Conservation (phyloP, 2,329 filamentous ascomycete genomes). For the Cladosporium sp. region DNA sequence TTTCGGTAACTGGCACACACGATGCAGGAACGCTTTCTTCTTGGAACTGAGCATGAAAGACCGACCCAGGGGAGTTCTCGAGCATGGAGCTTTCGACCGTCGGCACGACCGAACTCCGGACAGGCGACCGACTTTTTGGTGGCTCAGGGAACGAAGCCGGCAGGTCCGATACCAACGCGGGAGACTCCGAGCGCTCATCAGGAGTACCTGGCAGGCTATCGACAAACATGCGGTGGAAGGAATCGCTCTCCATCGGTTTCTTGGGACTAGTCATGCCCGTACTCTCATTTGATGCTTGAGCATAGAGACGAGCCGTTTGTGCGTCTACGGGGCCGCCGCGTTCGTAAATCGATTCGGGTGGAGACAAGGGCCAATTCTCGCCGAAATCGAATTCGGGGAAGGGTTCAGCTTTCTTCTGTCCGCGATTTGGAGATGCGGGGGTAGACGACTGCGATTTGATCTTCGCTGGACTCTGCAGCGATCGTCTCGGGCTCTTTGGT, state of each 20-base stretch:
- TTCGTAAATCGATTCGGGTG: not conserved
- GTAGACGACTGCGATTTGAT: not conserved
- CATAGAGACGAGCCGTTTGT: not conserved
- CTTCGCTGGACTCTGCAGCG: not conserved
- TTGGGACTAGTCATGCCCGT: constrained; percentile 11
- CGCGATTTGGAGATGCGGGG: too few species aligned
- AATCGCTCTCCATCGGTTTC: constrained; percentile 24
- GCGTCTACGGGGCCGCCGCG: not conserved
- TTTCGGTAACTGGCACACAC: not conserved
- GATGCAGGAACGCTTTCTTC: not conserved
- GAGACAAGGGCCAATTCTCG: constrained; percentile 2
- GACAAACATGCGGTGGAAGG: constrained; percentile 30
- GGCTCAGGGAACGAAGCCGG: not conserved
- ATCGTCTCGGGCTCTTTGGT: constrained; percentile 2
- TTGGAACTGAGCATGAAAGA: not conserved
- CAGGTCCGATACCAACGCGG: not conserved
- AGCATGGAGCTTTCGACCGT: constrained; percentile 1
- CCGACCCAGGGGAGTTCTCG: not conserved
- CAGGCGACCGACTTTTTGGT: not conserved
- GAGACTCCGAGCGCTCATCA: not conserved
- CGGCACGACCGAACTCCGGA: not conserved
- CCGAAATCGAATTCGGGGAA: not conserved
- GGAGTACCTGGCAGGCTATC: constrained; percentile 21
- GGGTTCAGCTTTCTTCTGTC: not conserved
- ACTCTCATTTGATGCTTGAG: not conserved